Conservation (phyloP, 1,139 yeast species). For the Saccharomycopsis hybrid region DNA sequence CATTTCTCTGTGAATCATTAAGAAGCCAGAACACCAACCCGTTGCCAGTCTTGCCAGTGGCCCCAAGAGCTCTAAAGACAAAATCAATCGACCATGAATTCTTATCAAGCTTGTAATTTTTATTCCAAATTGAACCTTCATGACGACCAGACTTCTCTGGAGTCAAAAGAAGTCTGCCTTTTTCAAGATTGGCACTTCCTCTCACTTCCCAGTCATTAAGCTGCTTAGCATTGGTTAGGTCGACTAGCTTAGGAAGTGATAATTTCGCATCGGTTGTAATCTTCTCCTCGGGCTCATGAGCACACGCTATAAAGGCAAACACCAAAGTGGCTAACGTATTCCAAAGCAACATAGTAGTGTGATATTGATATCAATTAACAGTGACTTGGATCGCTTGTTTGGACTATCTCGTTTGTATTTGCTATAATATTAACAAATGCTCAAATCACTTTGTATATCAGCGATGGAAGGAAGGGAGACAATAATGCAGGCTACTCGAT, state of each 20-base stretch:
- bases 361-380: too few relatives aligned
- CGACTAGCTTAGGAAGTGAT: constrained; percentile 19
- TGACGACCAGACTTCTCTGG: constrained; percentile 31
- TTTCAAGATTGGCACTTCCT: constrained; percentile 32
- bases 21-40: constrained; percentile 50
- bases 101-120: constrained; percentile 28
- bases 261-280: constrained; percentile 8
- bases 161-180: constrained; percentile 40
- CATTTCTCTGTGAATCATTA: constrained; percentile 28
- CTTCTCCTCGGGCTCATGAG: constrained; percentile 10
- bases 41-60: constrained; percentile 37
- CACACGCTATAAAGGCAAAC: neutral
- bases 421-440: too few relatives aligned
- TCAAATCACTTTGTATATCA: too few relatives aligned
- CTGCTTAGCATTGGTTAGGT: constrained; percentile 10
- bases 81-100: constrained; percentile 56
- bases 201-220: constrained; percentile 30
- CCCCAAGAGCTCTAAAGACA: constrained; percentile 54
- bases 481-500: too few relatives aligned
- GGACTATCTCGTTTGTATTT: too few relatives aligned
- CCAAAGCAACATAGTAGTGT: neutral
- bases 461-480: too few relatives aligned
- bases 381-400: too few relatives aligned
- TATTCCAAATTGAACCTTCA: constrained; percentile 49
- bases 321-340: neutral